Evolutionary conservation across 257 asterid species (phyloP), one percentile per base, ranked within the genome.

Genomic region (Nicotiana otophora): DNA sequence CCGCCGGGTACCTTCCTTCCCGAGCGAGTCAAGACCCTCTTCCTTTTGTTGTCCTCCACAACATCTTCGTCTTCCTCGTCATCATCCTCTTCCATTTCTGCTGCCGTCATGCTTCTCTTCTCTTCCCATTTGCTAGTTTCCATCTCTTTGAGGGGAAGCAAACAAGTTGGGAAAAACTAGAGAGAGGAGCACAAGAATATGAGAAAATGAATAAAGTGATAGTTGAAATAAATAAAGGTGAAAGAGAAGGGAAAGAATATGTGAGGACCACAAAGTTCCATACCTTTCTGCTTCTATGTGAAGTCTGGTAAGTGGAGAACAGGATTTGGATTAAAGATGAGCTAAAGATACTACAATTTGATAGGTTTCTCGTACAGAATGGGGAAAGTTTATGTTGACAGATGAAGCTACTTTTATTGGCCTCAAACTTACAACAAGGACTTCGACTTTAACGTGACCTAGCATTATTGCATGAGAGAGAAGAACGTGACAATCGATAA

Each of bases 241-340:
- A 86, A 74, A 48, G 62, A 74, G 80, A 74, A 48, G 63, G 42
- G 80, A 48, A 30, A 83, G 88, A 90, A 84, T 85, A 81, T 74
- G 89, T 81, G 88, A 90, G 97, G 96, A 90, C 97, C 97, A 91
- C 95, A 46, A 46, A 54, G 19, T 14, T 51, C 57, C 57, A 51
- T 87, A 83, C 84, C 84, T 77, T 85, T 86, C 80, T 51, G 23
- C 15, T 26, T 75, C 65, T 84, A 81, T 77, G 64, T 78, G 62
- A 83, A 86, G 88, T 86, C 82, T 80, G 84, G 30, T 85, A 74
- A 81, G 82, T 87, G 88, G 87, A 87, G 87, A 74, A 74, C 62
- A 74, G 82, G 82, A 82, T 81, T 84, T 81, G 85, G 85, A 86
- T 87, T 76, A 81, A 81, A 84, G 84, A 78, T 84, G 81, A 84